Conservation (phyloP, 352 stramenopile genomes). For the Globisporangium carolinianum region DNA sequence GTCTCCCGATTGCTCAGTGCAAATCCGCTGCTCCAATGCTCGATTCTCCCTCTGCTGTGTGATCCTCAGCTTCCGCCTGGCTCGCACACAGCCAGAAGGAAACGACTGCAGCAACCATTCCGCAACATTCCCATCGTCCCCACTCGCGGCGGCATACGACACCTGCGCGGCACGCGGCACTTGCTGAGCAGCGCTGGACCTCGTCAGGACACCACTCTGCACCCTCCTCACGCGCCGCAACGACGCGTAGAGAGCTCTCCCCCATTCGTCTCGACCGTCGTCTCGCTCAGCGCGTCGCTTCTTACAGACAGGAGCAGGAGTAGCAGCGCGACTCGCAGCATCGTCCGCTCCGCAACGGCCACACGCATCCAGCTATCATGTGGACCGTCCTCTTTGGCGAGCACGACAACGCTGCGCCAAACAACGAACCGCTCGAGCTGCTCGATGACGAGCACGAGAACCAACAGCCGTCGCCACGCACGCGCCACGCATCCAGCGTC, state of each 20-base stretch:
- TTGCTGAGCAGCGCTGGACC: neutral
- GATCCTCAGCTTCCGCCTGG: neutral
- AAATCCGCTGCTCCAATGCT: neutral
- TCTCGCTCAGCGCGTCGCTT: too few species aligned
- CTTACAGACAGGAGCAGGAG: neutral
- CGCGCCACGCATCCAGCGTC: neutral
- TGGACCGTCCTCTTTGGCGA: conserved; percentile 63
- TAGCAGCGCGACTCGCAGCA: neutral
- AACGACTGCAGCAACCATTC: neutral
- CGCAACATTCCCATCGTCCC: neutral
- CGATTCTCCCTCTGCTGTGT: neutral
- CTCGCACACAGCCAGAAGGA: neutral
- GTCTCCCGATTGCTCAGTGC: neutral
- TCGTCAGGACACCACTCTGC: too few species aligned
- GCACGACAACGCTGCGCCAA: conserved; percentile 19
- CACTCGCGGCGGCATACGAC: neutral
- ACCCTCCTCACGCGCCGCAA: too few species aligned
- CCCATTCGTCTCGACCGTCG: too few species aligned
- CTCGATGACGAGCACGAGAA: conserved; percentile 13
- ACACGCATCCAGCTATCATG: conserved; percentile 15
- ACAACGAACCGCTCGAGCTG: conserved; percentile 1
- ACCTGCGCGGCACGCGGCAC: neutral
- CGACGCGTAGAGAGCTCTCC: too few species aligned
- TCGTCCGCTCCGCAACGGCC: too few species aligned
- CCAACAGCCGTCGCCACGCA: conserved; percentile 11